phyloP scores from a whole-genome alignment of 495 filamentous ascomycete genomes.

The Pyronema domesticum region DNA sequence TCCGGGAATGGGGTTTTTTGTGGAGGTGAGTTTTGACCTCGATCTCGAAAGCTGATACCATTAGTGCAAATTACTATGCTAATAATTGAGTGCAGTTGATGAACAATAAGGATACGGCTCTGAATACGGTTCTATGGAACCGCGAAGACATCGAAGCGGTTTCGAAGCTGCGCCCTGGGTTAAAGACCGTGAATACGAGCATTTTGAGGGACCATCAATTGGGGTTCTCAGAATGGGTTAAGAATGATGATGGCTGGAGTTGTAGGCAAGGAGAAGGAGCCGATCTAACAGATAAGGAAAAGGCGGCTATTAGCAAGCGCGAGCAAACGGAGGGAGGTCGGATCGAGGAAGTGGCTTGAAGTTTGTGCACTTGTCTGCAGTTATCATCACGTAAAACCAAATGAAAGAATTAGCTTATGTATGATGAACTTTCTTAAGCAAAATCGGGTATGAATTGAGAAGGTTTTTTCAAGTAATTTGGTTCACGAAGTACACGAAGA shows the following conservation, averaged over 20 bases:
- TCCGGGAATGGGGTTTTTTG: background rate
- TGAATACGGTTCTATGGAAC: background rate
- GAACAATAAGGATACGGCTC: background rate
- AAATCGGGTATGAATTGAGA: background rate
- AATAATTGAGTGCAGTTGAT: background rate
- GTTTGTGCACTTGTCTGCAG: background rate
- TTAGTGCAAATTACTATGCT: background rate
- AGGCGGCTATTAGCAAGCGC: background rate
- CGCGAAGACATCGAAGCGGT: background rate
- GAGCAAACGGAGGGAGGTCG: background rate
- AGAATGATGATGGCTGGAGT: background rate
- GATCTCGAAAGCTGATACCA: background rate
- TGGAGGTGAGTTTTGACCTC: background rate
- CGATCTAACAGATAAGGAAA: background rate
- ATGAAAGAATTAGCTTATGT: background rate
- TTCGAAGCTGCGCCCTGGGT: background rate
- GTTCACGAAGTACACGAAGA: no score
- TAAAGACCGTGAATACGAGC: background rate
- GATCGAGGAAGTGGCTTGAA: background rate
- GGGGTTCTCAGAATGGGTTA: background rate
- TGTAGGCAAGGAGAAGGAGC: background rate
- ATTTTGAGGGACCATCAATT: background rate
- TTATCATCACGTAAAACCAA: background rate
- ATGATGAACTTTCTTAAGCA: background rate
- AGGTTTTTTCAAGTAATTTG: no score